A percentile compares a stretch with the other conserved stretches of the same genome.
phyloP scores from a whole-genome alignment of 2,329 filamentous ascomycete species.

The Phymatotrichopsis omnivora region DNA sequence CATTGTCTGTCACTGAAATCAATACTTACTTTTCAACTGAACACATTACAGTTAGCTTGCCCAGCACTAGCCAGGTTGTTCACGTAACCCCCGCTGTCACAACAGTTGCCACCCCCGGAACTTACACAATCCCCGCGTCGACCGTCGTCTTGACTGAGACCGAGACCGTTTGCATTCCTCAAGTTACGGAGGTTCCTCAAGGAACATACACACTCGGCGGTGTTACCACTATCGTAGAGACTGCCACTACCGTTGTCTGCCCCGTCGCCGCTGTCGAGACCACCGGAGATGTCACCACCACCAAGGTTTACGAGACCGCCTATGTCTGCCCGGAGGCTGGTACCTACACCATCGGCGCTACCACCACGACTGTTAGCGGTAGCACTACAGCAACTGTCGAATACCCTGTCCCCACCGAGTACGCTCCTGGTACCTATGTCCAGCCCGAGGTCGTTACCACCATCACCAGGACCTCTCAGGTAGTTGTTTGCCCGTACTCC shows the following conservation, averaged over 20 bases:
- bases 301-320: conserved; percentile 57
- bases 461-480: conserved; percentile 55
- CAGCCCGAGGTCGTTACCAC: conserved; percentile 57
- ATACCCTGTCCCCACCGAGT: conserved; percentile 55
- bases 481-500: conserved; percentile 60
- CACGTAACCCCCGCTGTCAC: conserved; percentile 43
- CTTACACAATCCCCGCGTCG: conserved; percentile 65
- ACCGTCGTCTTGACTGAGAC: conserved; percentile 57
- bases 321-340: conserved; percentile 64
- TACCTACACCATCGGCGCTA: conserved; percentile 64
- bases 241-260: conserved; percentile 57
- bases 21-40: conserved; percentile 24
- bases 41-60: conserved; percentile 16
- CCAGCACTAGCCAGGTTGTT: conserved; percentile 32
- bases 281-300: conserved; percentile 49
- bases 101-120: conserved; percentile 54
- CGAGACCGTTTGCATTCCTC: conserved; percentile 56
- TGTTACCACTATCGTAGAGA: conserved; percentile 59
- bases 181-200: conserved; percentile 50
- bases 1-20: conserved; percentile 14
- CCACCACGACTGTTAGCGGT: conserved; percentile 49
- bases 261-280: conserved; percentile 58
- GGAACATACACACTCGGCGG: conserved; percentile 62
- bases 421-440: conserved; percentile 62
- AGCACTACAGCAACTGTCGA: conserved; percentile 46